These are phyloP conservation scores for Akanthomyces dipterigenus DNA, from an alignment of 2,329 filamentous ascomycete species.

Conservation along the genomic window DNA sequence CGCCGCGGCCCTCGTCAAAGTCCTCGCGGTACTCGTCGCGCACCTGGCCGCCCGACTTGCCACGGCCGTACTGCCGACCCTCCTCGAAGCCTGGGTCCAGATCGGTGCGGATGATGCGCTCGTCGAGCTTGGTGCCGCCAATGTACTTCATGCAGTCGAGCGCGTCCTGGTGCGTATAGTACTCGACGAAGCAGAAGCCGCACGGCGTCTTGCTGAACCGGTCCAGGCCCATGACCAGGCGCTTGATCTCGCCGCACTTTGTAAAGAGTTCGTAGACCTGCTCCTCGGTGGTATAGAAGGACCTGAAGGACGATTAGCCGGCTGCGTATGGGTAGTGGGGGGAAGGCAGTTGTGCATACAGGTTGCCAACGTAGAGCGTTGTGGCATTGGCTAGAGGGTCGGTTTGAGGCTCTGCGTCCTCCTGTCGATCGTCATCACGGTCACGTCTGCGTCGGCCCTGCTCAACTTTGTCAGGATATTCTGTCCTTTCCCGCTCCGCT, in stretches of 20 bases:
- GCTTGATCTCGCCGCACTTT: conserved; percentile 97
- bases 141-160: conserved; percentile 98
- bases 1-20: conserved; percentile 90
- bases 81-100: conserved; percentile 93
- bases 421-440: conserved; percentile 46
- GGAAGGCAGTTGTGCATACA: conserved; percentile 44
- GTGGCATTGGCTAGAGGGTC: conserved; percentile 82
- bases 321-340: background rate
- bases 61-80: conserved; percentile 89
- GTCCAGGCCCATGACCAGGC: conserved; percentile 94
- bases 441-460: conserved; percentile 69
- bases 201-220: conserved; percentile 96
- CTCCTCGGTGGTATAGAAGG: conserved; percentile 98
- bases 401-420: conserved; percentile 40
- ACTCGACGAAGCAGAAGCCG: conserved; percentile 99
- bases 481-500: background rate
- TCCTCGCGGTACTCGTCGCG: conserved; percentile 97
- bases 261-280: conserved; percentile 96
- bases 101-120: conserved; percentile 92
- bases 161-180: conserved; percentile 95
- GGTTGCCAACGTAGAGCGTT: conserved; percentile 94
- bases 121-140: conserved; percentile 94
- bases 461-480: background rate
- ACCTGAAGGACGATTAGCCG: conserved; percentile 41
- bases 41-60: conserved; percentile 94